Evolutionary conservation across 805 yeast genomes (phyloP), one percentile per base, ranked within the genome.

Genomic region (Hanseniaspora meyeri): DNA sequence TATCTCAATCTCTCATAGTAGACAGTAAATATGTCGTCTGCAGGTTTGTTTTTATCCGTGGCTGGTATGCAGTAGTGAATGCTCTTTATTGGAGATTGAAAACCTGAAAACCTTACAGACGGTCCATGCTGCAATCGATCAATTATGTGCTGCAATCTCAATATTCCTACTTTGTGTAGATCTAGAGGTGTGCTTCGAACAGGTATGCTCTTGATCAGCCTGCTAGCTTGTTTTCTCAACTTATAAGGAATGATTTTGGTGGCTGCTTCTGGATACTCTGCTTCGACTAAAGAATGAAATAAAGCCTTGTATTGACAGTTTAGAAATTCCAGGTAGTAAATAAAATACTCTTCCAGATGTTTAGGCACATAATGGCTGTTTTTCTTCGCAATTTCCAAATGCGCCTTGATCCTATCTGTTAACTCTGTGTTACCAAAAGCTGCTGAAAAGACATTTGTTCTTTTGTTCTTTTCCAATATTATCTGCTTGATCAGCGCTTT

Each of bases 41-140:
- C 3, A 17, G 40, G 31, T 34, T 46, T 46, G 20, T 46, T 46
- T 20, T 46, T 46, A 32, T 46, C 29, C 12, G 49, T 46, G 36
- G 49, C 49, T 7, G 49, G 39, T 16, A 46, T 9, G 38, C 49
- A 51, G 12, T 37, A 45, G 31, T 36, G 17, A 43, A 51, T 19
- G 9, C 9, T n/a, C 16, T 29, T 36, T 29, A 29, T 29, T 51
- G 38, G 49, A 16, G 43, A 20, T 29, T 51, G 48, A 27, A 51
- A 45, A 12, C 40, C 16, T 37, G 38, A 20, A 16, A 29, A 37
- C 7, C 37, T n/a, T 11, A 51, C 55, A 11, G 37, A 24, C 16
- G 57, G 57, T 9, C 51, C 57, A 4, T 49, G 49, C 3, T 53
- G 38, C 7, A 53, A 16, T 46, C 57, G 31, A 19, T 46, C n/a